Evolutionary conservation across 805 yeast species (phyloP), one percentile per base, ranked within the genome.

Genomic region (Candida quercuum): DNA sequence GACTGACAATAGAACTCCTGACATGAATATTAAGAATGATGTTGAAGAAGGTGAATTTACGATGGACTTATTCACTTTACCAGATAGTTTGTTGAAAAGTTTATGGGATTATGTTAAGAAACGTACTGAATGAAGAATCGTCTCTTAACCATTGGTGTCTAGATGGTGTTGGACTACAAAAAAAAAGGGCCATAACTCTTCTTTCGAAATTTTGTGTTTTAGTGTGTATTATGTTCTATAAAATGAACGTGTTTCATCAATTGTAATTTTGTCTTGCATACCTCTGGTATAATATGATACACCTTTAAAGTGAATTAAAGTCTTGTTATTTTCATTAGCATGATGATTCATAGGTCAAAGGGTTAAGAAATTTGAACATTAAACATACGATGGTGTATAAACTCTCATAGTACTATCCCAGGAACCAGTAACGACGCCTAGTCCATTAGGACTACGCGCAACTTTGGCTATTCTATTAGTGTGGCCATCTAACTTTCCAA

Each of bases 11-110:
- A 77, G 86, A 57, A 87, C 98, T 5, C 78, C 86, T 32, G 98
- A 91, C 34, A 91, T 91, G 95, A 88, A 84, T 63, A 83, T 91
- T 51, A 89, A 89, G 59, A 91, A 93, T 60, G 95, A 91, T 54
- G 88, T 86, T 35, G 98, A 91, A 45, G 91, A 86, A 52, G 99
- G 99, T 37, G 98, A 93, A 67, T 91, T 93, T 61, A 87, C 95
- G 38, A 86, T 91, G 86, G 99, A 91, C 64, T 73, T 91, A 50
- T 89, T 78, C 62, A 89, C 97, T 20, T 69, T 91, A 48, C 98
- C 98, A 16, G 97, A 91, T 58, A 78, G 84, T 29, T 68, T 93
- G 58, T 73, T 93, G 58, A 87, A 86, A 67, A 85, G 94, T 70
- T 72, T 91, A 62, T 88, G 94, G 94, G 98, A 91, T 47, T 89